Conservation (phyloP, 768 basidiomycete species). For the Thelephora aurantiotincta region DNA sequence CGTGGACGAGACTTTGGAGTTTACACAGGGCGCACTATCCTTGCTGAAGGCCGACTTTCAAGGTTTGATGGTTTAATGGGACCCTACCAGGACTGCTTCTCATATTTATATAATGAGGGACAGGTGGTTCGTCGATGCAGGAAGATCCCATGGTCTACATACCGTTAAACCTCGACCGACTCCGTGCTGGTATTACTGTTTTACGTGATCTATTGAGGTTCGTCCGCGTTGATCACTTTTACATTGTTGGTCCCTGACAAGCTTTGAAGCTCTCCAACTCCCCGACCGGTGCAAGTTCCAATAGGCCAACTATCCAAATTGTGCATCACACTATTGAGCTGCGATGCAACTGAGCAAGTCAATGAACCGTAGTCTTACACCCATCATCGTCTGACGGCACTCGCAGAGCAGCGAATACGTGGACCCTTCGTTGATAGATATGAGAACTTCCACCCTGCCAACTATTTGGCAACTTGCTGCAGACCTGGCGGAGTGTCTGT, state of each 20-base stretch:
- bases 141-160: constrained; percentile 35
- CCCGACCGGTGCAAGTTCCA: constrained; percentile 56
- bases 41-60: constrained; percentile 47
- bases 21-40: constrained; percentile 50
- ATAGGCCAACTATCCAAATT: constrained; percentile 48
- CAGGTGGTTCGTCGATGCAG: background rate
- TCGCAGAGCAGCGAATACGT: constrained; percentile 31
- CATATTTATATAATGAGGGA: too few species aligned
- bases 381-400: constrained; percentile 5
- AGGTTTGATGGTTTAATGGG: constrained; percentile 20
- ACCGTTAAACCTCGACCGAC: constrained; percentile 45
- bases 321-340: constrained; percentile 30
- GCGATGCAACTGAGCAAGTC: constrained; percentile 31
- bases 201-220: constrained; percentile 46
- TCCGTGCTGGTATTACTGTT: constrained; percentile 37
- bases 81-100: too few species aligned
- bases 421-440: constrained; percentile 34
- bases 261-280: constrained; percentile 30
- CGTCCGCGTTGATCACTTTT: background rate
- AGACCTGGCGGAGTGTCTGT: constrained; percentile 25
- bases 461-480: constrained; percentile 40
- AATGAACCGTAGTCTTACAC: constrained; percentile 12
- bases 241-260: constrained; percentile 2
- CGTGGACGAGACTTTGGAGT: constrained; percentile 51
- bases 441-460: constrained; percentile 41